Conservation (phyloP, 176 grass and related monocot genomes). For the Stipa capillata region DNA sequence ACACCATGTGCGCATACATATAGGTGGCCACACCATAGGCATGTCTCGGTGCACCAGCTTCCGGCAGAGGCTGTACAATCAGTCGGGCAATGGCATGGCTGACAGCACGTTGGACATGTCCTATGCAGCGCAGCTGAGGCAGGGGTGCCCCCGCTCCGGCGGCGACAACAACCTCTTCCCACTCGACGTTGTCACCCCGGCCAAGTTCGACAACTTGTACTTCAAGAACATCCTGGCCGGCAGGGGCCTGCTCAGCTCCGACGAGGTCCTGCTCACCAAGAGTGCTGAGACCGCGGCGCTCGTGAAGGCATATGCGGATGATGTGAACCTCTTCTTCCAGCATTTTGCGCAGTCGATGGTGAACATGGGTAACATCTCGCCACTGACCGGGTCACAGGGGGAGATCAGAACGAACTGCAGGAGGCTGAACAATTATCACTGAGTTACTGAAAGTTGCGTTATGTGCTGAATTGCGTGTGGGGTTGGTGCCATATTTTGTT, state of each 20-base stretch:
- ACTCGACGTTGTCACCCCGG: conserved; percentile 43
- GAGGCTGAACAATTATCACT: conserved; percentile 47
- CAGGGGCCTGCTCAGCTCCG: conserved; percentile 82
- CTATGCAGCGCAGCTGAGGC: conserved; percentile 39
- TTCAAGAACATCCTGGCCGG: conserved; percentile 64
- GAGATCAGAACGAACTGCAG: conserved; percentile 95
- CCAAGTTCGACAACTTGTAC: conserved; percentile 86
- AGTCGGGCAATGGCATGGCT: conserved; percentile 54
- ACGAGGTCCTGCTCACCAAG: conserved; percentile 68
- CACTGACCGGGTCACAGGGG: conserved; percentile 49
- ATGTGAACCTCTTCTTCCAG: conserved; percentile 64
- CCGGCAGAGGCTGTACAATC: conserved; percentile 92
- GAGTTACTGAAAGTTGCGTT: background rate
- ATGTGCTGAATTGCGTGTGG: conserved; percentile 18
- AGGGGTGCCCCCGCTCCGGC: conserved; percentile 60
- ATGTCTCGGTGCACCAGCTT: conserved; percentile 76
- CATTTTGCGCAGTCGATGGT: conserved; percentile 88
- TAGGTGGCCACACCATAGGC: conserved; percentile 86
- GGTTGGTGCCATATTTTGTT: conserved; percentile 25
- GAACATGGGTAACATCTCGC: conserved; percentile 82
- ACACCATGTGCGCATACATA: background rate
- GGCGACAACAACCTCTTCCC: conserved; percentile 86
- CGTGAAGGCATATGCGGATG: conserved; percentile 63
- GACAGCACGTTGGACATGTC: conserved; percentile 52
- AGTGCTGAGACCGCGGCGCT: conserved; percentile 43